Conservation (phyloP, 805 yeast genomes). For the Candida boleticola region DNA sequence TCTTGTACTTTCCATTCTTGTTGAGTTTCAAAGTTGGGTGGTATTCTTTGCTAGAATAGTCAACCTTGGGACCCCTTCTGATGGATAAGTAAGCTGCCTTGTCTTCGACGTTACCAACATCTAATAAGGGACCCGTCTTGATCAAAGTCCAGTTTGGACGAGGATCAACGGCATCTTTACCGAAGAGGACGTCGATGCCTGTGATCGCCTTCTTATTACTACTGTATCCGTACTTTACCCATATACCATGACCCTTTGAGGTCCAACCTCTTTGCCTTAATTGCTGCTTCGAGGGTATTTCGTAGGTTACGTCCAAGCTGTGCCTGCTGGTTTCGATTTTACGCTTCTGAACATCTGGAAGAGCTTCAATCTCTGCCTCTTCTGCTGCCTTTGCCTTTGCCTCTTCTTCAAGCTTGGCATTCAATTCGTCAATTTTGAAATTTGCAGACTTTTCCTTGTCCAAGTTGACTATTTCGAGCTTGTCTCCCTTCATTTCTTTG, state of each 20-base stretch:
- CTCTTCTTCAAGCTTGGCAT: conserved; percentile 4
- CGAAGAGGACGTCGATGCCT: conserved; percentile 69
- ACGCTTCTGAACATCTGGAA: background rate
- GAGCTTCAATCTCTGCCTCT: conserved; percentile 5
- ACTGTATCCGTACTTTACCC: conserved; percentile 54
- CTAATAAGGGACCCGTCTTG: conserved; percentile 18
- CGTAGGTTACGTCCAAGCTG: conserved; percentile 15
- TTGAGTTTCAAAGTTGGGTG: conserved; percentile 34
- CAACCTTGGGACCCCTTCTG: conserved; percentile 32
- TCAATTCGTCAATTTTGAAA: conserved; percentile 10
- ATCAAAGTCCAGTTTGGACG: conserved; percentile 63
- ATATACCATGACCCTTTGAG: conserved; percentile 47
- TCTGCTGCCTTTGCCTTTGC: conserved; percentile 4
- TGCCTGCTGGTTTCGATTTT: conserved; percentile 13
- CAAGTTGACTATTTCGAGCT: conserved; percentile 7
- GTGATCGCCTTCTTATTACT: conserved; percentile 41
- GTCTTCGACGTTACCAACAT: conserved; percentile 17
- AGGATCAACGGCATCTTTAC: conserved; percentile 72
- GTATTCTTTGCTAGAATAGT: conserved; percentile 23
- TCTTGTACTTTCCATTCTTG: conserved; percentile 58
- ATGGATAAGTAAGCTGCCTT: conserved; percentile 28
- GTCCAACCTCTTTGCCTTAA: conserved; percentile 46
- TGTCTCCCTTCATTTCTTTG: conserved; percentile 3
- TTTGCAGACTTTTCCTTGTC: conserved; percentile 17
- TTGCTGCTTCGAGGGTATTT: conserved; percentile 36